Conservation (phyloP, 805 yeast species). For the Monosporozyma solicola region DNA sequence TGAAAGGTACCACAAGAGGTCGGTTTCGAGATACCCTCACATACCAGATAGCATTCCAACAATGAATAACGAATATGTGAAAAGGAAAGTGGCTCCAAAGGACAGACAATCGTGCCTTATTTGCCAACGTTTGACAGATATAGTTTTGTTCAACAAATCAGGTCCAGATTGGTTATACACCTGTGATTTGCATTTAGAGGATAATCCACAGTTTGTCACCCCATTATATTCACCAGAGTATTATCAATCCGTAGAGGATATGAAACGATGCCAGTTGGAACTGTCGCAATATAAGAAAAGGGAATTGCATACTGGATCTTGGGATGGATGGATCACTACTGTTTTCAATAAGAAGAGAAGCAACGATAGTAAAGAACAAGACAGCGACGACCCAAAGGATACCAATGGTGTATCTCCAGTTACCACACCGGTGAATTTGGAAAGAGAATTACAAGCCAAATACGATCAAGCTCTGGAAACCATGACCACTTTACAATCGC, state of each 20-base stretch:
- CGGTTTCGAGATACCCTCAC: not conserved
- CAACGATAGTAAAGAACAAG: not conserved
- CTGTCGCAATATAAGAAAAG: constrained; percentile 6
- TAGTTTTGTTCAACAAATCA: constrained; percentile 21
- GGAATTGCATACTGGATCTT: constrained; percentile 11
- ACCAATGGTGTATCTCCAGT: not conserved
- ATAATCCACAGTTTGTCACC: constrained; percentile 25
- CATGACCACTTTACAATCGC: constrained; percentile 13
- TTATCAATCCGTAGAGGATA: constrained; percentile 7
- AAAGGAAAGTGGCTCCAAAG: constrained; percentile 22
- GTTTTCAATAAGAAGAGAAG: constrained; percentile 14
- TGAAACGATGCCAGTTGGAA: constrained; percentile 14
- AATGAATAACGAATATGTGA: constrained; percentile 25
- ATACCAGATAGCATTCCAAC: no score
- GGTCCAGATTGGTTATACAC: constrained; percentile 29
- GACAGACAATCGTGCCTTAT: constrained; percentile 25
- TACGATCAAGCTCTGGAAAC: constrained; percentile 16
- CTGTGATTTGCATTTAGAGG: constrained; percentile 29
- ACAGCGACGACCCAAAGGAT: not conserved
- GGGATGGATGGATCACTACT: constrained; percentile 30
- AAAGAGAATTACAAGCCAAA: constrained; percentile 6
- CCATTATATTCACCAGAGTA: constrained; percentile 23
- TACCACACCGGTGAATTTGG: not conserved
- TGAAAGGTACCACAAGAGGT: not conserved
- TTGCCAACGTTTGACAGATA: constrained; percentile 21